These are phyloP conservation scores for Neofusicoccum parvum DNA, from an alignment of 2,329 filamentous ascomycete genomes.

Conservation along the genomic window DNA sequence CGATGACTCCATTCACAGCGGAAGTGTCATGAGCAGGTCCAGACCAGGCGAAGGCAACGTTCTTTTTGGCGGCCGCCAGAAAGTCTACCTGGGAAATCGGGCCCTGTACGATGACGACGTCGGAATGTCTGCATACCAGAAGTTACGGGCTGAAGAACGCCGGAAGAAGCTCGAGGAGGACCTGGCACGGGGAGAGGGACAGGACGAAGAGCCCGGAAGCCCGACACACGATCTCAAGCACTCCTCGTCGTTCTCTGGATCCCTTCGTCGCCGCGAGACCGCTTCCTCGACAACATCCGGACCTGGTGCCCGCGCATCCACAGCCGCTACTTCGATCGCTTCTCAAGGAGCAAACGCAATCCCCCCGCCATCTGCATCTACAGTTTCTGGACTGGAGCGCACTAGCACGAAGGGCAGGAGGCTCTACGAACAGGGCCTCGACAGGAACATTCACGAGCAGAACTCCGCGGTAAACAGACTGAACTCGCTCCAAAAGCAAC, in stretches of 20 bases:
- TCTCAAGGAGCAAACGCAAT: constrained; percentile 61
- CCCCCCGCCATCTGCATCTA: constrained; percentile 27
- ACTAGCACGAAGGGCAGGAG: constrained; percentile 70
- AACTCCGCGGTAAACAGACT: constrained; percentile 78
- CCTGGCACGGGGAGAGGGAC: constrained; percentile 41
- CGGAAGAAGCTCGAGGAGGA: constrained; percentile 57
- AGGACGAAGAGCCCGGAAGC: constrained; percentile 39
- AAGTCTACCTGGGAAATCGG: constrained; percentile 80
- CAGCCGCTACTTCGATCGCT: constrained; percentile 84
- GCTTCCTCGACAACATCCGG: constrained; percentile 79
- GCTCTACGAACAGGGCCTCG: constrained; percentile 81
- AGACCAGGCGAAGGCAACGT: constrained; percentile 88
- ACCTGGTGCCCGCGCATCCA: constrained; percentile 72
- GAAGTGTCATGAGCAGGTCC: constrained; percentile 80
- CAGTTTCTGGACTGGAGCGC: constrained; percentile 54
- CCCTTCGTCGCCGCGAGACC: constrained; percentile 77
- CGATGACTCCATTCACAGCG: constrained; percentile 59
- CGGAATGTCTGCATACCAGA: constrained; percentile 77
- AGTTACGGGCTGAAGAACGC: constrained; percentile 60
- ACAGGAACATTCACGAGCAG: constrained; percentile 78
- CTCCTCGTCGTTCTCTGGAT: constrained; percentile 63
- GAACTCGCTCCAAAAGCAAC: constrained; percentile 72
- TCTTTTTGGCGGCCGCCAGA: constrained; percentile 92
- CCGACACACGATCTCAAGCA: constrained; percentile 42
- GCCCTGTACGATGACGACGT: constrained; percentile 87